Evolutionary conservation across 257 asterid species (phyloP), one percentile per base, ranked within the genome.

Genomic region (Solanum ossicruentum): DNA sequence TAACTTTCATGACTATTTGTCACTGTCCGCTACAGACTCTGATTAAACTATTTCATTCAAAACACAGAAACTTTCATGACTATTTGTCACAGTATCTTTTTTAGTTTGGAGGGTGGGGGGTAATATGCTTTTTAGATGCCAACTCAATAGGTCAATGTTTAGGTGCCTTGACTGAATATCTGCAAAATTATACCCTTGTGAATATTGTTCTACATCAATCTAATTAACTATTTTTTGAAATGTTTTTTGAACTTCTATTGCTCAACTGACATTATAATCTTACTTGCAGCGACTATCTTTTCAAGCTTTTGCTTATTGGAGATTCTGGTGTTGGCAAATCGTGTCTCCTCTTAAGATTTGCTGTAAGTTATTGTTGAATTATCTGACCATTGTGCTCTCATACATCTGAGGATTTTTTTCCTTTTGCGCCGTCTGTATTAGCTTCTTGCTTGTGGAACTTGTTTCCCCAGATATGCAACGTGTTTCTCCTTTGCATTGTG

Each of bases 261-360:
- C 63, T 77, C 63, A 77, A 52, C 66, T 78, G 28, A 52, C 49
- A 52, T 10, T 26, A 52, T 52, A 12, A 4, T 52, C 63, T 80
- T 61, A 39, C 63, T 17, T 87, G 83, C 92, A 93, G 97, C 12
- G 97, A 93, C 88, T 93, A 92, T 89, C 94, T 93, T 69, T 93
- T 93, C 75, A 93, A 93, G 91, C 97, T 93, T 84, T 89, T 93
- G 93, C 92, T 93, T 43, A 93, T 93, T 87, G 97, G 97, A 87
- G 97, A 93, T 82, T 92, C 96, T 5, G 96, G 96, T 82, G 96
- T 92, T 36, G 96, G 96, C 54, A 92, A 92, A 88, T 93, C 97
- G 49, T 93, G 95, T 82, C 95, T 93, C 85, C 97, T 93, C 85
- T 87, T 93, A 81, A 92, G 97, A 89, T 93, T 93, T 91, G 97